A percentile compares a stretch with the other conserved stretches of the same genome.
phyloP scores from a whole-genome alignment of 768 basidiomycete genomes.

The Coprinopsis cinerea region DNA sequence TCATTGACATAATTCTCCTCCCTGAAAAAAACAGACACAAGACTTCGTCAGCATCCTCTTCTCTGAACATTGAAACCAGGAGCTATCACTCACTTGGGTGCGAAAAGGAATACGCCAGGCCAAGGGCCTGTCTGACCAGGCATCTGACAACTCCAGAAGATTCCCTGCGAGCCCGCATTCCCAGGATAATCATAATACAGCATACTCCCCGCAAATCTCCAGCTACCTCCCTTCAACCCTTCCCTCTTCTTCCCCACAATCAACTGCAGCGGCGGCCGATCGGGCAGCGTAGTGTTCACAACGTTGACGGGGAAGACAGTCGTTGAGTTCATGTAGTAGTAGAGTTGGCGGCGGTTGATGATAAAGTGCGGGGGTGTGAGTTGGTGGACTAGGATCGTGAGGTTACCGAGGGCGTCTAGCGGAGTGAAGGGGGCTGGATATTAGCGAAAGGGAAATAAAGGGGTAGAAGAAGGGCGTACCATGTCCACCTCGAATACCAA shows the following conservation, averaged over 20 bases:
- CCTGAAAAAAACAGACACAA: not conserved
- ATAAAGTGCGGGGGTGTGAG: conserved; percentile 45
- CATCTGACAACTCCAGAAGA: conserved; percentile 11
- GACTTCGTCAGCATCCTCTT: not conserved
- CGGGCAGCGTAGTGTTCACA: conserved; percentile 38
- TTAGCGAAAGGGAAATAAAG: not conserved
- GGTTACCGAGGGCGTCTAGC: conserved; percentile 28
- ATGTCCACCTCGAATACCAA: not conserved
- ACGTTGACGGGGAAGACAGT: conserved; percentile 51
- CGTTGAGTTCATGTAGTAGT: conserved; percentile 50
- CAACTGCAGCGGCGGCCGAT: conserved; percentile 40
- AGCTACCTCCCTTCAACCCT: conserved; percentile 36
- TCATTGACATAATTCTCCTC: not conserved
- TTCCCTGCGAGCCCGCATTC: conserved; percentile 32
- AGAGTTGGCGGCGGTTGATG: conserved; percentile 45
- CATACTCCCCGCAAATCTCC: conserved; percentile 54
- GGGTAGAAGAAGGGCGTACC: not conserved
- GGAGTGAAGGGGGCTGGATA: not conserved
- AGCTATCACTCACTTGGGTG: conserved; percentile 2
- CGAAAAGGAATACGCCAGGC: conserved; percentile 35
- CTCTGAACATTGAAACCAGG: not conserved
- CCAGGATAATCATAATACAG: conserved; percentile 40
- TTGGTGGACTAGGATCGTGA: conserved; percentile 34
- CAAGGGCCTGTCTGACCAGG: not conserved
- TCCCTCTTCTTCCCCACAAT: conserved; percentile 31